These are phyloP conservation scores for Hanseniaspora valbyensis DNA, from an alignment of 805 yeast species.

Conservation along the genomic window DNA sequence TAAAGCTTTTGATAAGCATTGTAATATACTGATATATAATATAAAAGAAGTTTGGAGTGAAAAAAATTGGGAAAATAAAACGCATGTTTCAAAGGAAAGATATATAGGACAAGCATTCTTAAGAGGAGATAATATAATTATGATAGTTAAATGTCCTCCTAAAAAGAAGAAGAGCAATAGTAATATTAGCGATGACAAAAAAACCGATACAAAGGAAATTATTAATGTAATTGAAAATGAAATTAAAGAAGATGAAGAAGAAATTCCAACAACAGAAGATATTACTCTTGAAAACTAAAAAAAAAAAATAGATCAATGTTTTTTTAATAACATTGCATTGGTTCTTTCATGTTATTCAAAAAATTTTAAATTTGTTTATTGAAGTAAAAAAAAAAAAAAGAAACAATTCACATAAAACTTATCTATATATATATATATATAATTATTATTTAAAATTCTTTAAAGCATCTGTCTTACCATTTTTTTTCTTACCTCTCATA, in stretches of 20 bases:
- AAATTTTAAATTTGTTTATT: too few species aligned
- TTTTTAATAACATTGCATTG: too few species aligned
- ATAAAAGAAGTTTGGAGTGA: conserved; percentile 78
- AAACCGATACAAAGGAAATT: neutral
- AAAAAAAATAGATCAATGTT: too few species aligned
- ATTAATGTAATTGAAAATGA: too few species aligned
- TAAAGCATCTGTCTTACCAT: conserved; percentile 52
- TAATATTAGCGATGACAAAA: neutral
- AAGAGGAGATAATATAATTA: conserved; percentile 90
- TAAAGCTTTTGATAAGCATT: conserved; percentile 91
- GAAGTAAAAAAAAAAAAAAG: too few species aligned
- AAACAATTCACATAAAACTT: neutral
- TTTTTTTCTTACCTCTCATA: conserved; percentile 29
- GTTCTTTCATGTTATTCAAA: neutral
- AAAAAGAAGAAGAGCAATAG: conserved; percentile 16
- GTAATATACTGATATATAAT: conserved; percentile 83
- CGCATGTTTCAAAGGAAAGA: conserved; percentile 53
- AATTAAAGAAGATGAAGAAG: neutral
- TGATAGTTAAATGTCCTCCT: conserved; percentile 49
- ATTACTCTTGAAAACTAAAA: too few species aligned
- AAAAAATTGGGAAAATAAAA: conserved; percentile 43
- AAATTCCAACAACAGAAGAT: too few species aligned
- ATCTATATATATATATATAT: too few species aligned
- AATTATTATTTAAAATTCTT: conserved; percentile 38
- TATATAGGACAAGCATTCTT: conserved; percentile 81